A percentile compares a stretch with the other conserved stretches of the same genome.
Conservation (phyloP, 2,329 filamentous ascomycete species). For the Verticillium isaacii region DNA sequence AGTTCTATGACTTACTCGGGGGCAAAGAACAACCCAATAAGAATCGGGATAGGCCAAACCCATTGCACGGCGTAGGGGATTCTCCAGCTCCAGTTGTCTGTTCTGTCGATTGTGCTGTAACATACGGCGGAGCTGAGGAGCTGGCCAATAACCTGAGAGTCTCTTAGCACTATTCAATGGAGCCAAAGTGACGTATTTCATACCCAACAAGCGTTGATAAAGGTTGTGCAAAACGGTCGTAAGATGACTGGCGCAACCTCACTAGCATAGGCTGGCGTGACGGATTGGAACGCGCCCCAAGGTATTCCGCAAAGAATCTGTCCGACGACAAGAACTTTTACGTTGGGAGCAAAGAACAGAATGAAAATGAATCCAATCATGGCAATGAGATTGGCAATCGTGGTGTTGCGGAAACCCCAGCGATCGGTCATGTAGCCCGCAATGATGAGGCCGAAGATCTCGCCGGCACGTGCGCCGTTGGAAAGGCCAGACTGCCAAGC, state of each 20-base stretch:
- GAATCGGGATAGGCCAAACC: constrained; percentile 44
- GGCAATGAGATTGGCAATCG: constrained; percentile 39
- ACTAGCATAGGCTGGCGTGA: constrained; percentile 48
- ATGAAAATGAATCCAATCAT: constrained; percentile 49
- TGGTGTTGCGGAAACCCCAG: constrained; percentile 45
- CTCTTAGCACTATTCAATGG: constrained; percentile 20
- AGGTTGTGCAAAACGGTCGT: constrained; percentile 47
- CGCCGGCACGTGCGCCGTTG: constrained; percentile 48
- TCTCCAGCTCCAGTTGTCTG: constrained; percentile 42
- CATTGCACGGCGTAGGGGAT: constrained; percentile 49
- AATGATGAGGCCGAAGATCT: constrained; percentile 50
- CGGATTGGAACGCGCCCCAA: constrained; percentile 47
- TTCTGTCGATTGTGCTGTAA: constrained; percentile 30
- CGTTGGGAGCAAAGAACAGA: constrained; percentile 45
- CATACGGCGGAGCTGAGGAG: constrained; percentile 44
- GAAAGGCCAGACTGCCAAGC: constrained; percentile 54
- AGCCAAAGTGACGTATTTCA: background rate
- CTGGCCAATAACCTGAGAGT: constrained; percentile 43
- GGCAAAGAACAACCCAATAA: constrained; percentile 38
- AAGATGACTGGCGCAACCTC: constrained; percentile 44
- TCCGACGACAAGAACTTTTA: constrained; percentile 41
- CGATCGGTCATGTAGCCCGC: constrained; percentile 47
- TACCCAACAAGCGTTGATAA: constrained; percentile 51
- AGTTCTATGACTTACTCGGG: constrained; percentile 29
- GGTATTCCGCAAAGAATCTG: constrained; percentile 47